Base-by-base conservation (phyloP, 495 filamentous ascomycete species). In the Penicillium desertorum region DNA sequence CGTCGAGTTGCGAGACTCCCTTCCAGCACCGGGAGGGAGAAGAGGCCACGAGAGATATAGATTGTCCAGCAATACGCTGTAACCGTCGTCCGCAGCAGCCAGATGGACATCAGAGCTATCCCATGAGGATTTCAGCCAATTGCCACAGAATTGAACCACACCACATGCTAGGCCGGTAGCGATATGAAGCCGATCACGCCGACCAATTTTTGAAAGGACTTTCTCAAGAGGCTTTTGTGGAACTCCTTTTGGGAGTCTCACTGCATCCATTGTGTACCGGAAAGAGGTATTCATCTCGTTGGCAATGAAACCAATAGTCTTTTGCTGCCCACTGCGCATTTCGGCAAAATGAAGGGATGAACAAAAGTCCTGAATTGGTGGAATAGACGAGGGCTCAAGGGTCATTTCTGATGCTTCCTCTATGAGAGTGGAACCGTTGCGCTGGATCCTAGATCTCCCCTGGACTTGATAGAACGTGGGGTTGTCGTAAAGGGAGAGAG, bases 91-190 rank as follows among this genome's bases (percentile, higher is more conserved):
- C n/a, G 39, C 25, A 34, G 32, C 34, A 4, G 56, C 32, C 17
- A 65, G 34, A 19, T 54, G 41, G 12, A 65, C 37, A 43, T 65
- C 62, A n/a, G 56, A 61, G 36, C 51, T 61, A 17, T 57, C 57
- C 70, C 70, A 73, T 17, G 58, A 44, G n/a, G 49, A 45, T 43
- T 69, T 66, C 5, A 76, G 49, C 72, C 72, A 75, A 29, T 66
- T 72, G 16, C 61, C 62, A 42, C 65, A 56, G 16, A 69, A 57
- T 47, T 75, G 72, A 5, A 73, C 56, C 8, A 72, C 70, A 37
- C 65, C 69, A n/a, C 71, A 73, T 5, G 73, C 72, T 14, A 75
- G 58, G 27, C 50, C 65, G 11, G 67, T 62, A 22, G 72, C 73
- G 16, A 76, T 58, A 9, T 65, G 48, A 3, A 76, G 55, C 5